Evolutionary conservation across 1,284 basidiomycete species (phyloP), one percentile per base, ranked within the genome.

Genomic region (Schizophyllum amplum): DNA sequence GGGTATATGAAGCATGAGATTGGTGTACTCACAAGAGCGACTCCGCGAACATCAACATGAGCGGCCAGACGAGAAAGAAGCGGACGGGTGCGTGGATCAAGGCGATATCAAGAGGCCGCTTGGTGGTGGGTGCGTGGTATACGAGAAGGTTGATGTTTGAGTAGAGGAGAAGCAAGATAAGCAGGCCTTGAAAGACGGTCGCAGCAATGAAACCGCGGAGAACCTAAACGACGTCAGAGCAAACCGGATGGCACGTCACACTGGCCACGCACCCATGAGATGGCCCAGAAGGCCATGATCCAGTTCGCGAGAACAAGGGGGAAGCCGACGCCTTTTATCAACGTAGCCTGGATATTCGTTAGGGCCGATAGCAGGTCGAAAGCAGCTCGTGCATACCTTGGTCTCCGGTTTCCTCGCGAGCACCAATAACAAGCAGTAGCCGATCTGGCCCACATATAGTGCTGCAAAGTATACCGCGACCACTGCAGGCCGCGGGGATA

Each of bases 231-330:
- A 42, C 27, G 24, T 17, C 7, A 49, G 7, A 47, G 26, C 7
- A 1, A 25, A 47, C 24, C 26, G 47, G 25, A 48, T 7, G 5
- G 13, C 3, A n/a, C n/a, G n/a, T n/a, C n/a, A n/a, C n/a, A n/a
- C 1, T 3, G 24, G 24, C 33, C 22, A 59, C 79, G 27, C 63
- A 92, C 88, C 82, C 88, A 94, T 61, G 86, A 75, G 47, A 94
- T 80, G 0, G 89, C 88, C 90, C 92, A 95, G 2, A 82, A 69
- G 0, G 88, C 91, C 81, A 92, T 87, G 5, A 89, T 64, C 79
- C 90, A 87, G 66, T 96, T 94, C 4, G 89, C 81, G 24, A 90
- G 67, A 0, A 94, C 88, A 49, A 95, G 79, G 1, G 87, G 78
- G 3, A 89, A 67, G 0, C 92, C 92, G 9, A 93, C 87, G 5